phyloP scores from a whole-genome alignment of 1,139 yeast genomes.

The Pichia terricola region DNA sequence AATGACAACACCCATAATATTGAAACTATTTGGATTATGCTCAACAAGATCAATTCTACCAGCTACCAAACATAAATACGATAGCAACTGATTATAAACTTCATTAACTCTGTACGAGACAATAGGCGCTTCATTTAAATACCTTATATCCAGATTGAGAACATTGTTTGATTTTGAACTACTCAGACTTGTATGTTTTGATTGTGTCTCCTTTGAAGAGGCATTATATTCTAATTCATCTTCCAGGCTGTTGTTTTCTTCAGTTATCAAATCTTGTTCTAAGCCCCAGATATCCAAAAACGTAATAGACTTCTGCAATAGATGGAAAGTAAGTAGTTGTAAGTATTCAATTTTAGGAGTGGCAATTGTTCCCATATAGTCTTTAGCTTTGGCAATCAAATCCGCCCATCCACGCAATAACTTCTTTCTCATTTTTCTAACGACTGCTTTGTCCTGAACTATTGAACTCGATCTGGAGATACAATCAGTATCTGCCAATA shows the following conservation, averaged over 20 bases:
- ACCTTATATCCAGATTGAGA: slow-evolving; percentile 17
- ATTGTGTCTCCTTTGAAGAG: background rate
- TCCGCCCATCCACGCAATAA: slow-evolving; percentile 87
- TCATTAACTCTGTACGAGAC: slow-evolving; percentile 69
- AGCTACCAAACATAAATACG: slow-evolving; percentile 61
- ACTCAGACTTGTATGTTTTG: background rate
- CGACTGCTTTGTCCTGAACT: slow-evolving; percentile 59
- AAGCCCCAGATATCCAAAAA: slow-evolving; percentile 71
- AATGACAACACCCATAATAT: slow-evolving; percentile 51
- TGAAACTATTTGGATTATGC: slow-evolving; percentile 62
- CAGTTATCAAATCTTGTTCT: slow-evolving; percentile 29
- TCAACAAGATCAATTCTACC: slow-evolving; percentile 71
- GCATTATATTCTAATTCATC: background rate
- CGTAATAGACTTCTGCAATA: slow-evolving; percentile 59
- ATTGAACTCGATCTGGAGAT: slow-evolving; percentile 74
- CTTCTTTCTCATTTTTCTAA: slow-evolving; percentile 67
- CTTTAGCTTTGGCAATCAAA: slow-evolving; percentile 78
- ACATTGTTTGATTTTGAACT: background rate
- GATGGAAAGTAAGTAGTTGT: slow-evolving; percentile 65
- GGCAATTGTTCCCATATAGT: slow-evolving; percentile 64
- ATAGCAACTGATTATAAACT: slow-evolving; percentile 57
- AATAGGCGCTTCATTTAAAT: slow-evolving; percentile 47
- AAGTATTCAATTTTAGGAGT: slow-evolving; percentile 59
- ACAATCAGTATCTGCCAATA: slow-evolving; percentile 73
- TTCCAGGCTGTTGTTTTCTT: slow-evolving; percentile 1